A percentile compares a stretch with the other conserved stretches of the same genome.
Conservation (phyloP, 306 rosid species). For the Prunus fruticosa region DNA sequence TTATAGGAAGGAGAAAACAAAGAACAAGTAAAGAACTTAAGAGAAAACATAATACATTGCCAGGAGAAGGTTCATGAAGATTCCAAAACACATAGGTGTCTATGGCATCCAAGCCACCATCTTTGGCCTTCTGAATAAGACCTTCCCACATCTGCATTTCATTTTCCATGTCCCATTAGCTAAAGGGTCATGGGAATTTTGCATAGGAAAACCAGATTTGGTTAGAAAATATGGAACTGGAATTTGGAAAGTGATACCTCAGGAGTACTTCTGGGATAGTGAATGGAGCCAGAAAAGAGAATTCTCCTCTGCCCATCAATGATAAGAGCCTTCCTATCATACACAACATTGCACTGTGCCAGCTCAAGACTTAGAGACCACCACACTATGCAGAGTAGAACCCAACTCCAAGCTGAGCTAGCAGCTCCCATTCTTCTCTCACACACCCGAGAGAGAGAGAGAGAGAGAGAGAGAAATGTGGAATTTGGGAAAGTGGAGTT, state of each 20-base stretch:
- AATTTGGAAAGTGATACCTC: slow-evolving; percentile 20
- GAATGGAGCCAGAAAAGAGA: slow-evolving; percentile 45
- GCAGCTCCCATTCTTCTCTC: slow-evolving; percentile 14
- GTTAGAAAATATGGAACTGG: neutral
- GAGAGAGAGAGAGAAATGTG: neutral
- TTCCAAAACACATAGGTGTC: slow-evolving; percentile 52
- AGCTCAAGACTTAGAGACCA: slow-evolving; percentile 10
- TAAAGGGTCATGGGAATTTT: neutral
- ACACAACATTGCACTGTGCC: slow-evolving; percentile 27
- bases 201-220: slow-evolving; percentile 14
- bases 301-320: slow-evolving; percentile 36
- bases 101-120: slow-evolving; percentile 43
- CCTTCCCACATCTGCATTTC: slow-evolving; percentile 48
- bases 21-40: neutral
- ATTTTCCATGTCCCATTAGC: neutral
- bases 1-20: neutral
- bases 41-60: slow-evolving; percentile 22
- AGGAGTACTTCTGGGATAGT: slow-evolving; percentile 46
- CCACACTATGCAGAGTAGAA: slow-evolving; percentile 12
- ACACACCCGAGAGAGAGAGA: neutral
- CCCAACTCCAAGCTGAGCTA: slow-evolving; percentile 16
- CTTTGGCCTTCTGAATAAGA: slow-evolving; percentile 33
- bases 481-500: neutral
- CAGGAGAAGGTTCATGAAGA: slow-evolving; percentile 49
- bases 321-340: slow-evolving; percentile 34